Percentiles rank a stretch among this genome's conserved stretches.
Conservation (phyloP, 345 rosid species). For the Salix purpurea region DNA sequence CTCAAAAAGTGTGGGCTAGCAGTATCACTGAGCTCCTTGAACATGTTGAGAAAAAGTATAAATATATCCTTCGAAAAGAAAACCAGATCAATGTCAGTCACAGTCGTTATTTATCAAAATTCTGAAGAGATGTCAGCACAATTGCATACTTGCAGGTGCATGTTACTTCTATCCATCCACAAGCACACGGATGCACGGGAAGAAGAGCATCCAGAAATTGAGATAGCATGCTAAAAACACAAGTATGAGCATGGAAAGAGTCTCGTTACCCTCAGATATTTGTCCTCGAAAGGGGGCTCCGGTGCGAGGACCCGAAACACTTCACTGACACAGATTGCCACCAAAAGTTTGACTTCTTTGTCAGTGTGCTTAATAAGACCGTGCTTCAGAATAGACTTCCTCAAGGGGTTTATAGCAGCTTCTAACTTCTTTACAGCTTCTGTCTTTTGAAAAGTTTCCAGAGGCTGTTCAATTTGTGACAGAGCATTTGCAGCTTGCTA, state of each 20-base stretch:
- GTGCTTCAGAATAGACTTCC: conserved; percentile 55
- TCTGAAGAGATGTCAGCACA: background rate
- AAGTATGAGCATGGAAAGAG: background rate
- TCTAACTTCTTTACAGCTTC: conserved; percentile 33
- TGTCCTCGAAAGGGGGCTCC: conserved; percentile 69
- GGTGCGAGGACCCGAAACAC: conserved; percentile 79
- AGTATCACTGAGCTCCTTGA: conserved; percentile 66
- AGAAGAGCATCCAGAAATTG: background rate
- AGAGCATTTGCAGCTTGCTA: conserved; percentile 65
- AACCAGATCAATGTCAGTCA: conserved; percentile 3
- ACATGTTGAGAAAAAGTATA: conserved; percentile 51
- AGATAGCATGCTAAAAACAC: background rate
- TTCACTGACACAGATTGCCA: conserved; percentile 68
- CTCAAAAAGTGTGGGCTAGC: conserved; percentile 62
- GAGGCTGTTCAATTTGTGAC: conserved; percentile 66
- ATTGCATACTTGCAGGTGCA: background rate
- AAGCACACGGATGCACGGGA: background rate
- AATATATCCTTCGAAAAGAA: conserved; percentile 57
- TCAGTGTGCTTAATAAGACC: conserved; percentile 55
- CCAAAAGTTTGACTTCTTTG: conserved; percentile 69
- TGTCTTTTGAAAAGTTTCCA: conserved; percentile 33
- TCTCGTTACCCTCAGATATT: conserved; percentile 52
- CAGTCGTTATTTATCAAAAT: background rate
- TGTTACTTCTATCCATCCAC: background rate
- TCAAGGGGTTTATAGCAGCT: conserved; percentile 46